Evolutionary conservation across 331 rosid genomes (phyloP).

Genomic region (Telfairia occidentalis): DNA sequence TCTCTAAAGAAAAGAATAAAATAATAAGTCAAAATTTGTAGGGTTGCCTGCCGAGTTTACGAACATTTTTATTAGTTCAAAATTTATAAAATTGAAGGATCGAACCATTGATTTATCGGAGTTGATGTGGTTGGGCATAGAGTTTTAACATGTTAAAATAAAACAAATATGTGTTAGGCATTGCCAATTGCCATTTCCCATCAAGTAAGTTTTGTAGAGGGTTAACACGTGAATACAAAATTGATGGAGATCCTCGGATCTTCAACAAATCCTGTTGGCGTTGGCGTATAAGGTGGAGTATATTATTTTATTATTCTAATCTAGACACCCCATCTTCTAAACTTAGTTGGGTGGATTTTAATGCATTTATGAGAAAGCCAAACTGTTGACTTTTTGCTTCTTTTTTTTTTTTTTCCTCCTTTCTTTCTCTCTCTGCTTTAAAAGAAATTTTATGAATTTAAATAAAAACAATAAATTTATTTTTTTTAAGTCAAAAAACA

Average conservation of each 20-base stretch:
- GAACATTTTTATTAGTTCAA: too few species aligned
- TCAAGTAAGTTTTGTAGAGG: background rate
- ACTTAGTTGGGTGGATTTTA: background rate
- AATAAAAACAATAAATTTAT: too few species aligned
- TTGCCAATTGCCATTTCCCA: too few species aligned
- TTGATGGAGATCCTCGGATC: background rate
- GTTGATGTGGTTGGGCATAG: too few species aligned
- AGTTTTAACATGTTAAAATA: background rate
- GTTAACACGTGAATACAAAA: background rate
- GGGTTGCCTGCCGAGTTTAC: background rate
- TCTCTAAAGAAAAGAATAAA: too few species aligned
- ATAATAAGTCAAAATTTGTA: background rate
- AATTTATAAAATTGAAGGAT: too few species aligned
- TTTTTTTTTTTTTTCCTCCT: background rate
- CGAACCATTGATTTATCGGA: too few species aligned
- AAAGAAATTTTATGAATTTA: too few species aligned
- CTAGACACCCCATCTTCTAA: background rate
- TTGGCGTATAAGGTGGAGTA: background rate
- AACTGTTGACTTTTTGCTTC: background rate
- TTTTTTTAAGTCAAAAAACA: too few species aligned
- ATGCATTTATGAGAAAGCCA: background rate
- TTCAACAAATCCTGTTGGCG: background rate
- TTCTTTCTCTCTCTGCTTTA: too few species aligned
- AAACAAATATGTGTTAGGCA: background rate
- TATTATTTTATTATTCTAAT: background rate